Percentiles rank a stretch among this genome's conserved stretches.
These are phyloP conservation scores for Sugiyamaella sp. DNA, from an alignment of 1,139 yeast genomes.

Conservation along the genomic window DNA sequence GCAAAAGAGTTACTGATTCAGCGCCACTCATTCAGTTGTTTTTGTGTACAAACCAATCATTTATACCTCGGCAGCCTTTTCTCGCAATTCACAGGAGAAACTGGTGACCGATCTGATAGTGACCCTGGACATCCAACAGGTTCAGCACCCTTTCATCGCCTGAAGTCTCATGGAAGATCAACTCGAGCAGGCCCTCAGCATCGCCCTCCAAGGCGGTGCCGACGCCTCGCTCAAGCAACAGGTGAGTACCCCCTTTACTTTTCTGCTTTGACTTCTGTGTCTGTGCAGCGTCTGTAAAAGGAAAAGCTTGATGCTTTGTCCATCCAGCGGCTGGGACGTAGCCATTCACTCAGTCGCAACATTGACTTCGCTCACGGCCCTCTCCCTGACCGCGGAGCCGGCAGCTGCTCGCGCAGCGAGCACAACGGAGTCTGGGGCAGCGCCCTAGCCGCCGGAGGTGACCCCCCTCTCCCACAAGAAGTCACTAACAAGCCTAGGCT, in stretches of 20 bases:
- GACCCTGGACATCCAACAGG: too few relatives aligned
- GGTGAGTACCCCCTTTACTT: slow-evolving; percentile 34
- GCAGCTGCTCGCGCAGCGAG: slow-evolving; percentile 9
- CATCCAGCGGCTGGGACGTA: neutral
- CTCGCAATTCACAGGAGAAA: too few relatives aligned
- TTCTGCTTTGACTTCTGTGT: neutral
- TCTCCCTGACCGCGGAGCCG: neutral
- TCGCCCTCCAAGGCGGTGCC: slow-evolving; percentile 80
- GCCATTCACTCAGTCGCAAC: neutral
- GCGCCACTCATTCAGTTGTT: too few relatives aligned
- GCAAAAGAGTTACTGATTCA: too few relatives aligned
- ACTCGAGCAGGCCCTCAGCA: slow-evolving; percentile 89
- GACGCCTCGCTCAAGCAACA: slow-evolving; percentile 72
- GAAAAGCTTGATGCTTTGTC: neutral
- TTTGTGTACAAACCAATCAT: too few relatives aligned
- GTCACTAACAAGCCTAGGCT: slow-evolving; percentile 51
- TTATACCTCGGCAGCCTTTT: too few relatives aligned
- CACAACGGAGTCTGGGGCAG: slow-evolving; percentile 15
- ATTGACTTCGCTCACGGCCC: neutral
- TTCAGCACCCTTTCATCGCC: too few relatives aligned
- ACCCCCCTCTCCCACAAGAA: too few relatives aligned
- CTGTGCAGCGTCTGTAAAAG: neutral
- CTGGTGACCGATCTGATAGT: too few relatives aligned
- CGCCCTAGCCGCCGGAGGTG: slow-evolving; percentile 18
- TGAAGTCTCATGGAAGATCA: slow-evolving; percentile 72